Conservation (phyloP, 768 basidiomycete species). For the Mrakia blollopis region DNA sequence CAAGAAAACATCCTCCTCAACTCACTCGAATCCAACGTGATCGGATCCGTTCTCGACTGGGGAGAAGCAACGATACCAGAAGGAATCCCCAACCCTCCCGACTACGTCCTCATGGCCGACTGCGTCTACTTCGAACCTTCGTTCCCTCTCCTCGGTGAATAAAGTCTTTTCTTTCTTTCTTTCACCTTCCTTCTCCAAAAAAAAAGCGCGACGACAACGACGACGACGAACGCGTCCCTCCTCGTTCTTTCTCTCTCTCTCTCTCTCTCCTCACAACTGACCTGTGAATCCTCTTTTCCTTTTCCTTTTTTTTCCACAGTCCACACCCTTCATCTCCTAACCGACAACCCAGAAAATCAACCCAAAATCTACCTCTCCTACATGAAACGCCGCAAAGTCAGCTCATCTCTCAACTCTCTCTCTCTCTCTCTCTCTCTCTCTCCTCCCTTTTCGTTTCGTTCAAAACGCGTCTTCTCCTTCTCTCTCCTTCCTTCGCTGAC, state of each 20-base stretch:
- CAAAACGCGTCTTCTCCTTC: no score
- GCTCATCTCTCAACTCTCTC: slow-evolving; percentile 3
- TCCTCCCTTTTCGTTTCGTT: background rate
- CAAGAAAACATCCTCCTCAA: slow-evolving; percentile 65
- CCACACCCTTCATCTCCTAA: slow-evolving; percentile 64
- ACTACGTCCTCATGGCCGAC: slow-evolving; percentile 81
- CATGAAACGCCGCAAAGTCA: slow-evolving; percentile 84
- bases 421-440: background rate
- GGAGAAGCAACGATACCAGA: slow-evolving; percentile 45
- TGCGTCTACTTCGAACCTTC: slow-evolving; percentile 95
- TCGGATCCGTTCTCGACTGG: slow-evolving; percentile 76
- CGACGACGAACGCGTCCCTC: no score
- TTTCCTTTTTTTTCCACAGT: slow-evolving; percentile 44
- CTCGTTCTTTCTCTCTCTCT: background rate
- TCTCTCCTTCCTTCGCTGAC: background rate
- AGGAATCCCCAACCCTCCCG: slow-evolving; percentile 50
- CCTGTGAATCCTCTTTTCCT: background rate
- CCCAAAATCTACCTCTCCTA: slow-evolving; percentile 82
- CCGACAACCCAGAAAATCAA: slow-evolving; percentile 43
- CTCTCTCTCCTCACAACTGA: background rate
- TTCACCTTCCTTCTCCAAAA: no score
- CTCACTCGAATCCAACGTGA: slow-evolving; percentile 51
- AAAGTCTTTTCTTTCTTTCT: background rate
- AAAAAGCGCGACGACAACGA: no score
- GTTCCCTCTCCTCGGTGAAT: slow-evolving; percentile 63